Base-by-base conservation (phyloP, 179 eudicot species). In the Gypsophila paniculata region DNA sequence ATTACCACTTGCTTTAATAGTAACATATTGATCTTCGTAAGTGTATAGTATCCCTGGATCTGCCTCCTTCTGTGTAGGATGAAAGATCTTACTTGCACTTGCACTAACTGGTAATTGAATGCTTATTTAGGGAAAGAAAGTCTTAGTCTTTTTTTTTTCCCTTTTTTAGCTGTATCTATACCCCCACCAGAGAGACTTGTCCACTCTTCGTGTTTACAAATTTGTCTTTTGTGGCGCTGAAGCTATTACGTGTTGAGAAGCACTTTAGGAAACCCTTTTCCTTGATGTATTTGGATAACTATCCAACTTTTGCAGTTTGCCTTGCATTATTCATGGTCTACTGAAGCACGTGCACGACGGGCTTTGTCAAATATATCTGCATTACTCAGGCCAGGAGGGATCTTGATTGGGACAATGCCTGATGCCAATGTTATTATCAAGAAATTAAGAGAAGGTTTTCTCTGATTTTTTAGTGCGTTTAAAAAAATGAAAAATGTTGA, bases 241-340 rank as follows among this genome's bases (percentile, higher is more conserved):
- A 18, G 29, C n/a, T 13, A 21, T 38, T 2, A 32, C 9, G 17
- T 26, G 38, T 34, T 51, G 13, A 32, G 51, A 18, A 9, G 14
- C 17, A 67, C 12, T 11, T 17, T 23, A 46, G 29, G 19, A 69
- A 4, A 6, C 14, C 19, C 23, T 48, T 25, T 21, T 60, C 22
- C 53, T 57, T 74, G 68, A 54, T 63, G 5, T 44, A 66, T 21
- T 44, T 22, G 54, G 44, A 11, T 23, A 5, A 42, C 57, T 69
- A 55, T 49, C 73, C 55, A 18, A 66, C 19, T 42, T 70, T 59
- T 86, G 79, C 88, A 94, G 97, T 94, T 94, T 88, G 99, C 99
- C 48, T 73, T 94, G 95, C 99, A 92, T 82, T 94, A 94, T 77
- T 94, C 99, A 26, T 94, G 99, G 99, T 94, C 99, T 68, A 92